phyloP scores from a whole-genome alignment of 768 basidiomycete genomes.

The Suillus discolor region DNA sequence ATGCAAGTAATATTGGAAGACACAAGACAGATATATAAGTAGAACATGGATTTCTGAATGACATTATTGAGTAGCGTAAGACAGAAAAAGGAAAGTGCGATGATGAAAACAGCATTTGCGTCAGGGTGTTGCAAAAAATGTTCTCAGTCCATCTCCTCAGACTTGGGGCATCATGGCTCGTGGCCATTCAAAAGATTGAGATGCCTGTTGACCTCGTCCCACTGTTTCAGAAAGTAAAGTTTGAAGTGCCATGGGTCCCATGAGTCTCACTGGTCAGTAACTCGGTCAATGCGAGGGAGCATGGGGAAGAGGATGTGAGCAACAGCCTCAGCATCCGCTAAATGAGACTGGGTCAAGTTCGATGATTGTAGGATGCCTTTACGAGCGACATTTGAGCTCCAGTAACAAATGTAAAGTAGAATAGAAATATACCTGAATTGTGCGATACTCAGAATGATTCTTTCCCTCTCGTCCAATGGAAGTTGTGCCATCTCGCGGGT shows the following conservation, averaged over 20 bases:
- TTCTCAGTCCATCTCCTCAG: neutral
- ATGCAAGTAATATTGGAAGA: too few relatives aligned
- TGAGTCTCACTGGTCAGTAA: neutral
- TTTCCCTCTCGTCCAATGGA: constrained; percentile 53
- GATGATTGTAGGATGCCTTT: too few relatives aligned
- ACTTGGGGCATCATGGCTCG: neutral
- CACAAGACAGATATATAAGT: too few relatives aligned
- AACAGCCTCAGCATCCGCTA: too few relatives aligned
- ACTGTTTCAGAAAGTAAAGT: neutral
- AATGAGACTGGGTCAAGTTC: too few relatives aligned
- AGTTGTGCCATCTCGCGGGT: constrained; percentile 69
- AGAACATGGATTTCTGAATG: too few relatives aligned
- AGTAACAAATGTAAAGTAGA: neutral
- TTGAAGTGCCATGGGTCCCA: too few relatives aligned
- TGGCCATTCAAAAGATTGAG: neutral
- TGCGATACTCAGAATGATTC: constrained; percentile 81
- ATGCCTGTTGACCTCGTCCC: neutral
- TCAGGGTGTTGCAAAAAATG: too few relatives aligned
- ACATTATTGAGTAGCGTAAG: too few relatives aligned
- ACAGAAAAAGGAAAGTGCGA: too few relatives aligned
- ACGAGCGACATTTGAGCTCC: neutral
- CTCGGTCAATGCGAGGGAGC: neutral
- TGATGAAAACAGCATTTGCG: too few relatives aligned
- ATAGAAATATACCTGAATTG: constrained; percentile 76
- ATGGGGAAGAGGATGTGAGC: neutral